These are phyloP conservation scores for Wallacemonas sp. DNA, from an alignment of 208 protist genomes.

Conservation along the genomic window DNA sequence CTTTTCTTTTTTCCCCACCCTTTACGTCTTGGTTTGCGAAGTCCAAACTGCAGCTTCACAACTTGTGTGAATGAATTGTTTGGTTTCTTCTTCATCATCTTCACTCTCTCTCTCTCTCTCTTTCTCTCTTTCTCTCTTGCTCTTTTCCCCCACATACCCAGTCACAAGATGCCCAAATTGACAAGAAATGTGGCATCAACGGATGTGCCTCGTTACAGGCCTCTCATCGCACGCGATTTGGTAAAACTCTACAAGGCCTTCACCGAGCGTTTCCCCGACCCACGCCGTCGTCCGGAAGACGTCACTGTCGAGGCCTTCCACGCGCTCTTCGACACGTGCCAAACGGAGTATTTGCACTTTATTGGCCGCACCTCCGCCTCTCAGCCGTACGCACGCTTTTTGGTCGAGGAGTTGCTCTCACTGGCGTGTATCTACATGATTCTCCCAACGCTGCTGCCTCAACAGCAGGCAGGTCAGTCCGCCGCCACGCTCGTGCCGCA, in stretches of 20 bases:
- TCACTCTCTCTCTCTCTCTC: constrained; percentile 13
- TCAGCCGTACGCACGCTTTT: constrained; percentile 39
- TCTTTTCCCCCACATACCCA: not conserved
- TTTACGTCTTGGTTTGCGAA: no score
- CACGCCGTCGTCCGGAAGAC: not conserved
- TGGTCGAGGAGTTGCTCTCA: constrained; percentile 59
- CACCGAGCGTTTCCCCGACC: constrained; percentile 22
- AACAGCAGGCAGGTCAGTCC: not conserved
- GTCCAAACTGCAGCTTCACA: no score
- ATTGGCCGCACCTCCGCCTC: constrained; percentile 40
- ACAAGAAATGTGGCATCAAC: not conserved
- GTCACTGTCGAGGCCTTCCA: constrained; percentile 50
- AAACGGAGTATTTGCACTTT: constrained; percentile 78
- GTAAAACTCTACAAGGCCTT: constrained; percentile 45
- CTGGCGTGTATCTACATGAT: constrained; percentile 65
- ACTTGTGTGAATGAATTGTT: no score
- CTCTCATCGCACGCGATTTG: constrained; percentile 59
- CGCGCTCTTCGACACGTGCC: constrained; percentile 41
- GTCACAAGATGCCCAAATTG: constrained; percentile 3
- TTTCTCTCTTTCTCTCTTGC: not conserved
- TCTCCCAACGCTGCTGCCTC: constrained; percentile 34
- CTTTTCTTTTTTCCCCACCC: no score
- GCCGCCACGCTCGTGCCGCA: constrained; percentile 17
- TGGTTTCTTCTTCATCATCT: no score
- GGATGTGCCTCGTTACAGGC: not conserved